Evolutionary conservation across 192 early-diverging fungal species (phyloP).

Genomic region (Glomus cerebriforme): DNA sequence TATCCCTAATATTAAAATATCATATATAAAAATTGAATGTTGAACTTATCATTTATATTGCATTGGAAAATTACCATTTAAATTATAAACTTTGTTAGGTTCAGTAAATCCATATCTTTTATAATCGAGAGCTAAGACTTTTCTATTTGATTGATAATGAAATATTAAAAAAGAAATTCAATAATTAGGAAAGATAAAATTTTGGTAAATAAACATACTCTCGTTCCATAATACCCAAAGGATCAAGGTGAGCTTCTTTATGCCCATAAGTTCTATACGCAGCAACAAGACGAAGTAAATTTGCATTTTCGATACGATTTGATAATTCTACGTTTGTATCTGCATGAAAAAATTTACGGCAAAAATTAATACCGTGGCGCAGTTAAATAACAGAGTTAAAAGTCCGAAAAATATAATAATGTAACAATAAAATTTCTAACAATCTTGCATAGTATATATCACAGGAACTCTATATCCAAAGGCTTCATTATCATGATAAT

Average conservation of each 20-base stretch:
- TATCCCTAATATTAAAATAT: conserved; percentile 53
- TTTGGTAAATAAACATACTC: conserved; percentile 52
- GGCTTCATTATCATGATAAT: conserved; percentile 79
- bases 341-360: conserved; percentile 27
- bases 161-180: background rate
- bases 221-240: conserved; percentile 68
- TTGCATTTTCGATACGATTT: conserved; percentile 83
- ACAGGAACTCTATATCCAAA: conserved; percentile 89
- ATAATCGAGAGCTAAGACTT: conserved; percentile 76
- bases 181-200: background rate
- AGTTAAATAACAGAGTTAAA: background rate
- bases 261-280: conserved; percentile 84
- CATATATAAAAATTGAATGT: background rate
- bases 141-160: conserved; percentile 7
- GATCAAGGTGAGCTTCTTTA: conserved; percentile 82
- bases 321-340: conserved; percentile 74
- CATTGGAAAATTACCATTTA: conserved; percentile 52
- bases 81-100: conserved; percentile 54
- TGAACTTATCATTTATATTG: background rate
- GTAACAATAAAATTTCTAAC: conserved; percentile 46
- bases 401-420: background rate
- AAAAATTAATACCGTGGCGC: conserved; percentile 4
- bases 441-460: conserved; percentile 71
- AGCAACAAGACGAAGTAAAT: conserved; percentile 81
- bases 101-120: conserved; percentile 79